These are phyloP conservation scores for Myriangium duriaei DNA, from an alignment of 2,329 filamentous ascomycete species.

Conservation along the genomic window DNA sequence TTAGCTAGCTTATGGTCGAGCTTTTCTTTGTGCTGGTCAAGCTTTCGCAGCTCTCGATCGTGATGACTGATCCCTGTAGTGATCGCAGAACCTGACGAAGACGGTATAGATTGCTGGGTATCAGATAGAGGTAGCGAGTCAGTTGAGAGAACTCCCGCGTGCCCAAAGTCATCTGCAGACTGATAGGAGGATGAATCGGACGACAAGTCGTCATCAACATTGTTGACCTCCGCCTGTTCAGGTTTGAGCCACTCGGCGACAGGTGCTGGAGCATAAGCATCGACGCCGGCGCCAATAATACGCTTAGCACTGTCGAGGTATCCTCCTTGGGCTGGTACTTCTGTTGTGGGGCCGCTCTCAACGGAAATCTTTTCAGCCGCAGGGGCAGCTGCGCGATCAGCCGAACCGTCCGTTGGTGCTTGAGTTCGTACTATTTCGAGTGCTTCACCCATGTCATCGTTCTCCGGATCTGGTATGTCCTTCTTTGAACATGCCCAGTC, in stretches of 20 bases:
- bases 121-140: conserved; percentile 3
- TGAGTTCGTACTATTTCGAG: conserved; percentile 11
- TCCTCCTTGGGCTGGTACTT: too few relatives aligned
- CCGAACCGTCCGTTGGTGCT: not conserved
- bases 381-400: conserved; percentile 1
- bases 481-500: conserved; percentile 56
- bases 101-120: conserved; percentile 2
- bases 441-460: conserved; percentile 20
- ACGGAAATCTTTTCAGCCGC: conserved; percentile 6
- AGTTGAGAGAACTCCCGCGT: not conserved
- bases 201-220: conserved; percentile 4
- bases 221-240: conserved; percentile 13
- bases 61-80: conserved; percentile 24
- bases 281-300: conserved; percentile 20
- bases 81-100: conserved; percentile 12
- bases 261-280: conserved; percentile 22
- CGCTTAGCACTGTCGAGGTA: not conserved
- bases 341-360: conserved; percentile 2
- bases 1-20: conserved; percentile 51
- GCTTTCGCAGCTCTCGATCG: conserved; percentile 54
- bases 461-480: conserved; percentile 25
- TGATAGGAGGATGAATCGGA: conserved; percentile 11
- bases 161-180: conserved; percentile 6
- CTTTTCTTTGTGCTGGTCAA: conserved; percentile 48
- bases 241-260: conserved; percentile 19